Evolutionary conservation across 306 rosid species (phyloP), one percentile per base, ranked within the genome.

Genomic region (Abrus pulchellus): DNA sequence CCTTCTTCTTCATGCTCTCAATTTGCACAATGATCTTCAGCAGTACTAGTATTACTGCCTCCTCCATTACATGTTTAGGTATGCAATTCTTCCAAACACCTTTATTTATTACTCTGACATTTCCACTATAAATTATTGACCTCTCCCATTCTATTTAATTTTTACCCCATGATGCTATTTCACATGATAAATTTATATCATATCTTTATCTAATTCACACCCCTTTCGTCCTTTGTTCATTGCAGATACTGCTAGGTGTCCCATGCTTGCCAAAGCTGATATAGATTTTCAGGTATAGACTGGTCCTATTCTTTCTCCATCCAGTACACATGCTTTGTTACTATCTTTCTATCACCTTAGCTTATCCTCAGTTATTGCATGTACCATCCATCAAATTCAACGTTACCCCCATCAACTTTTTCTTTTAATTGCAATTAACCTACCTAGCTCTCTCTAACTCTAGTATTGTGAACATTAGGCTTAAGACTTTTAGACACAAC

Each of bases 231-330:
- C 63, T 41, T 40, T 52, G 65, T 63, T 14, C 52, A 60, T 70
- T 82, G 87, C 93, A 90, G 97, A 85, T 83, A 12, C 68, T 29
- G 4, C 72, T n/a, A 82, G 56, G 66, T 66, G 80, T 82, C 70
- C 83, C 78, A 78, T 79, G 79, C 70, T 81, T 72, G 78, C 69
- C 41, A 83, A 78, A 72, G 86, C 79, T 68, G 87, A 33, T 60
- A 71, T 7, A 40, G 68, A 92, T 84, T 85, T 84, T 74, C 91
- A 92, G 97, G 96, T 89, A 79, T 89, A 71, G 40, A 61, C 68
- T 81, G 47, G 40, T 63, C 30, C 74, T 56, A 68, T 29, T 38
- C 30, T 57, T 72, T 79, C 52, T 59, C 71, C 48, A 9, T 52
- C 66, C 8, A 36, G 41, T 67, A n/a, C 68, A 53, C 49, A 44